phyloP scores from a whole-genome alignment of 768 basidiomycete genomes.

The Mycena albidolilacea region DNA sequence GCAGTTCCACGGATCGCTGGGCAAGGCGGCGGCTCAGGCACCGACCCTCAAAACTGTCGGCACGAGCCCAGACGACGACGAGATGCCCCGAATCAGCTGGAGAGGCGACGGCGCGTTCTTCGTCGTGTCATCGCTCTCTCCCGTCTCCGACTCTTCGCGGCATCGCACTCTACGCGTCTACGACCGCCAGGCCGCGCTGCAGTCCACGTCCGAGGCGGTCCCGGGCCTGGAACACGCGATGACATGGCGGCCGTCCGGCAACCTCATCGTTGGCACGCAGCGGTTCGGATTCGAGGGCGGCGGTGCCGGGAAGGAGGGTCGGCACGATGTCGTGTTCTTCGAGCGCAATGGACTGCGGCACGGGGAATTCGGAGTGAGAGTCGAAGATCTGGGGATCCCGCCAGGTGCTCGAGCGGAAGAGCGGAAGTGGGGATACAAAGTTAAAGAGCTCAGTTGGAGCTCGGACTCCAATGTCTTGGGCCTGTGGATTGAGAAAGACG shows the following conservation, averaged over 20 bases:
- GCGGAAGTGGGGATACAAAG: slow-evolving; percentile 75
- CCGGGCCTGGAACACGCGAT: slow-evolving; percentile 85
- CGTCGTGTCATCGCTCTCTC: slow-evolving; percentile 84
- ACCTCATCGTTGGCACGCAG: slow-evolving; percentile 86
- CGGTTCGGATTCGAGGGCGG: slow-evolving; percentile 85
- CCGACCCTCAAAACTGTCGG: slow-evolving; percentile 58
- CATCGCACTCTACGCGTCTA: slow-evolving; percentile 82
- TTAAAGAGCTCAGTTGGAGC: slow-evolving; percentile 89
- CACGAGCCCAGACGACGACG: slow-evolving; percentile 80
- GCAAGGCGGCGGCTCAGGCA: slow-evolving; percentile 84
- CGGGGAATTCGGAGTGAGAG: slow-evolving; percentile 84
- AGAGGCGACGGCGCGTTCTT: slow-evolving; percentile 94
- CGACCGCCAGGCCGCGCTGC: slow-evolving; percentile 79
- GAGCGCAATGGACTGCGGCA: slow-evolving; percentile 96
- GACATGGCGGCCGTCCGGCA: slow-evolving; percentile 92
- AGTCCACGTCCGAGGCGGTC: slow-evolving; percentile 88
- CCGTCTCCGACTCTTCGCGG: slow-evolving; percentile 48
- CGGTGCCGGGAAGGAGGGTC: slow-evolving; percentile 73
- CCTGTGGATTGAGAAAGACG: slow-evolving; percentile 83
- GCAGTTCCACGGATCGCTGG: slow-evolving; percentile 96
- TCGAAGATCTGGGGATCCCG: slow-evolving; percentile 49
- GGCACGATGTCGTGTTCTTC: slow-evolving; percentile 93
- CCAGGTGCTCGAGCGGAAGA: slow-evolving; percentile 54
- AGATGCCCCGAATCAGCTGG: slow-evolving; percentile 86
- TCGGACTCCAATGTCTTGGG: slow-evolving; percentile 89